phyloP scores from a whole-genome alignment of 345 rosid genomes.

The Sisymbrium altissimum region DNA sequence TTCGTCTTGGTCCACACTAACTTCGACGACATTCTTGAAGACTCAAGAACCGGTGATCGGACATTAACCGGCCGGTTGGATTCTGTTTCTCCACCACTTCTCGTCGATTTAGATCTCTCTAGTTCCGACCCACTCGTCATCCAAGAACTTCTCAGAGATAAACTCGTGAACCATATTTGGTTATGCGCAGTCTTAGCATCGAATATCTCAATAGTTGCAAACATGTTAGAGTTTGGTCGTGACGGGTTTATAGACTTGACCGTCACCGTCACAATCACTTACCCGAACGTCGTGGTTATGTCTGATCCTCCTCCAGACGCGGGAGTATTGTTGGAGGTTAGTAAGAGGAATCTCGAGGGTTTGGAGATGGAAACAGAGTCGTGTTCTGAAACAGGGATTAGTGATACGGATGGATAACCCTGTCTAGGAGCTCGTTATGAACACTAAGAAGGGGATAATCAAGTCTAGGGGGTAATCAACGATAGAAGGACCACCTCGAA shows the following conservation, averaged over 20 bases:
- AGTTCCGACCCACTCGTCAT: neutral
- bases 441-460: too few relatives aligned
- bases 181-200: neutral
- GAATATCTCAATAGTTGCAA: neutral
- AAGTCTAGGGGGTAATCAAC: too few relatives aligned
- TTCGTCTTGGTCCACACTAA: neutral
- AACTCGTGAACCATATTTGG: neutral
- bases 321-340: neutral
- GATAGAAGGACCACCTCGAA: too few relatives aligned
- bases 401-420: too few relatives aligned
- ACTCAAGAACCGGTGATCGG: neutral
- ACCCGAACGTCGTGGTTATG: neutral
- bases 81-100: neutral
- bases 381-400: too few relatives aligned
- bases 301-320: neutral
- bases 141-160: neutral
- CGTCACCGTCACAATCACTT: neutral
- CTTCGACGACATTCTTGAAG: neutral
- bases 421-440: too few relatives aligned
- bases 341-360: too few relatives aligned
- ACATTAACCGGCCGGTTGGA: neutral
- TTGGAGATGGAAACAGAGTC: too few relatives aligned
- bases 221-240: neutral
- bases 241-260: neutral
- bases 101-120: neutral